Evolutionary conservation across 2,329 filamentous ascomycete species (phyloP).

Genomic region (Paradendryphiella salina): DNA sequence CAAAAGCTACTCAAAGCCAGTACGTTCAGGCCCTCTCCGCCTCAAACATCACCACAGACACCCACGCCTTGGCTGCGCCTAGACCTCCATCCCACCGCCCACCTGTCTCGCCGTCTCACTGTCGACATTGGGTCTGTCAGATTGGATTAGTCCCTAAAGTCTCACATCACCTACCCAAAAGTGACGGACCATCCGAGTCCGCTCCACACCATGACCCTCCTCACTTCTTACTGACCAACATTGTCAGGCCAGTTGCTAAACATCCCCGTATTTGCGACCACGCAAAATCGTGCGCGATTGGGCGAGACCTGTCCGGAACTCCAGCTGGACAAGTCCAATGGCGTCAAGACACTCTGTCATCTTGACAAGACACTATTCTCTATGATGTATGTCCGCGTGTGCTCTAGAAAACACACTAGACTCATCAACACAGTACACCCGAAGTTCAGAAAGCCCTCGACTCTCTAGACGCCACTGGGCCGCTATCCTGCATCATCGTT

Average conservation of each 20-base stretch:
- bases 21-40: constrained; percentile 25
- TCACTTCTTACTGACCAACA: constrained; percentile 12
- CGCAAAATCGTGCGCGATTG: constrained; percentile 77
- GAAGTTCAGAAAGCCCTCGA: constrained; percentile 58
- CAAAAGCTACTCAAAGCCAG: constrained; percentile 58
- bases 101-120: too few species aligned
- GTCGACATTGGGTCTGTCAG: too few species aligned
- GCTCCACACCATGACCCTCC: constrained; percentile 2
- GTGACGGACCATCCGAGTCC: too few species aligned
- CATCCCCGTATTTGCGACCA: constrained; percentile 83
- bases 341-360: constrained; percentile 59
- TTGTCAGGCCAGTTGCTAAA: constrained; percentile 59
- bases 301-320: constrained; percentile 80
- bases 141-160: too few species aligned
- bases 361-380: constrained; percentile 88
- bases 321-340: constrained; percentile 53
- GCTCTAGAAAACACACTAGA: background rate
- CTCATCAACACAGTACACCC: constrained; percentile 54
- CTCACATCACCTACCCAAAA: too few species aligned
- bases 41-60: too few species aligned
- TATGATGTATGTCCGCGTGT: constrained; percentile 61
- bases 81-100: too few species aligned
- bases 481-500: constrained; percentile 67
- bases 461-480: constrained; percentile 36
- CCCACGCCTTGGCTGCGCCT: too few species aligned